Evolutionary conservation across 108 stramenopile species (phyloP), one percentile per base, ranked within the genome.

Genomic region (Nannochloropsis salina): DNA sequence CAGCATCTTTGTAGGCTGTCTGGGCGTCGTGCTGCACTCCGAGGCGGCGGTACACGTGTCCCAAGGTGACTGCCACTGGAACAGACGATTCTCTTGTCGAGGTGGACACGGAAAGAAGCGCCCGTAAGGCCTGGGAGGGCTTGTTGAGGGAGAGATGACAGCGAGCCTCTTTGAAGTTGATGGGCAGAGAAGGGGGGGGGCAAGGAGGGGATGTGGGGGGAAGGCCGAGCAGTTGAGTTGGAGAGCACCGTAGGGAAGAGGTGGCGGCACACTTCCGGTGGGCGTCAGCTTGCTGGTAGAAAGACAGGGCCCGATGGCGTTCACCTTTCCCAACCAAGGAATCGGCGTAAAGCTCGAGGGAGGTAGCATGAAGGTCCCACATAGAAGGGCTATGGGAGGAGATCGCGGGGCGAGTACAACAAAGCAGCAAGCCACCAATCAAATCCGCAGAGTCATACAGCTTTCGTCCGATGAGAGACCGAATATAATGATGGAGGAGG

Each of bases 131-230:
- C n/a, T 74, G 61, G 3, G 61, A 74, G n/a, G 61, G 61, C 2
- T 74, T n/a, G n/a, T 74, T 74, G 61, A 74, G 61, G n/a, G 61
- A 74, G 61, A 74, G 61, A n/a, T 74, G 61, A 74, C 61, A 74
- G n/a, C 8, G 61, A n/a, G 61, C 61, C n/a, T 74, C 61, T n/a
- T 74, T 74, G 61, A 74, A 15, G 20, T 74, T 74, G 61, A 6
- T 74, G 61, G 47, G 47, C 15, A 15, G 47, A 15, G 47, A 51
- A 15, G 47, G 15, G 47, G 47, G 15, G 15, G 6, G 61, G n/a
- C n/a, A n/a, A 74, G 61, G 61, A 74, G 20, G 8, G n/a, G 61
- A n/a, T 74, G 20, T 74, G 61, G 3, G n/a, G 61, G 61, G n/a
- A n/a, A n/a, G 61, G 61, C 20, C 15, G 20, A n/a, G n/a, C 20